Evolutionary conservation across 495 filamentous ascomycete species (phyloP), one percentile per base, ranked within the genome.

Genomic region (Daldinia grandis): DNA sequence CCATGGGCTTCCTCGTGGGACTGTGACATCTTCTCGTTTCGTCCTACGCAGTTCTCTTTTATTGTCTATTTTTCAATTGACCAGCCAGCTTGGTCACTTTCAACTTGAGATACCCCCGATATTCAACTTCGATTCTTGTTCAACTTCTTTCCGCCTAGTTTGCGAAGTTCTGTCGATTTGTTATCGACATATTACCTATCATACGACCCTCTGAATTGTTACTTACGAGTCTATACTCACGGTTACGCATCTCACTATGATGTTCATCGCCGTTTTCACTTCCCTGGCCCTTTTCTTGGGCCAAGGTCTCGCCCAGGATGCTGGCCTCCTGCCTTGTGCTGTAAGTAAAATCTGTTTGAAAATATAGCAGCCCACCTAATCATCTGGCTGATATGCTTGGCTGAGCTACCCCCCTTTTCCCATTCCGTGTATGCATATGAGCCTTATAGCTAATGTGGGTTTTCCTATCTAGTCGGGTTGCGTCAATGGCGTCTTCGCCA

Each of bases 401-500:
- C 25, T 49, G 10, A 12, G 10, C n/a, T 21, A 8, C 30, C 19
- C 38, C 24, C 37, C 54, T 15, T 44, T 42, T 51, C 5, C 5
- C 37, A 25, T 62, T 3, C 21, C 14, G 51, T 27, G 9, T 12
- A 4, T 60, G 28, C 55, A 58, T 21, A 35, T 58, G 42, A 3
- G 60, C 21, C 25, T 37, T 9, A 50, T 58, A 57, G 21, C 69
- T 75, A 49, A 75, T 38, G 6, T 42, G 8, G 14, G 60, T 35
- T 35, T 30, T 15, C 14, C 61, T 9, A 5, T 25, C n/a, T 64
- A 77, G 75, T 64, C 64, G 5, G 73, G 73, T 24, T 77, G 75
- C 61, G 73, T 77, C 62, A 71, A 40, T 38, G 75, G 75, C 25
- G 73, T 76, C 47, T 70, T 75, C 14, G 31, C 58, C 4, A 77